These are phyloP conservation scores for Leccinum sublutescens DNA, from an alignment of 768 basidiomycete genomes.

Conservation along the genomic window DNA sequence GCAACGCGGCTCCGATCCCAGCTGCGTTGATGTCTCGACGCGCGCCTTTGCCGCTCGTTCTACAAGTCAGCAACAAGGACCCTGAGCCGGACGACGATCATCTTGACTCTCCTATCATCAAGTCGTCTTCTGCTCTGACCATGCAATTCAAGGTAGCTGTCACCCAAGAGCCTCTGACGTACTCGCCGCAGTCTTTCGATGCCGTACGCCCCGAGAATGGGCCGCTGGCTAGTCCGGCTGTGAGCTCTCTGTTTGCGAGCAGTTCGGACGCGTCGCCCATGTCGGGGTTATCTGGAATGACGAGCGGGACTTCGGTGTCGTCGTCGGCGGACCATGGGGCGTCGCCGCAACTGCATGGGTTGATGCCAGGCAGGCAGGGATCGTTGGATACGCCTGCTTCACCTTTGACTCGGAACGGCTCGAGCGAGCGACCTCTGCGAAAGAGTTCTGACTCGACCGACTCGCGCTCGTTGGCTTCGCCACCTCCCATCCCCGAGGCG, in stretches of 20 bases:
- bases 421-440: constrained; percentile 21
- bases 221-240: constrained; percentile 5
- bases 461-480: constrained; percentile 39
- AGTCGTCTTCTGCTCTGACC: constrained; percentile 41
- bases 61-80: constrained; percentile 8
- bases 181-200: constrained; percentile 7
- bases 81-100: neutral
- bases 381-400: constrained; percentile 15
- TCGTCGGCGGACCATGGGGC: constrained; percentile 10
- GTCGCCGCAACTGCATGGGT: constrained; percentile 16
- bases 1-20: constrained; percentile 15
- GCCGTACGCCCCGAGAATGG: constrained; percentile 3
- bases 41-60: constrained; percentile 16
- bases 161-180: constrained; percentile 6
- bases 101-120: constrained; percentile 5
- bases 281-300: neutral
- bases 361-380: constrained; percentile 11
- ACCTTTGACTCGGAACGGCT: constrained; percentile 11
- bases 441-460: constrained; percentile 29
- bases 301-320: constrained; percentile 15
- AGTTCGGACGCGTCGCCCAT: constrained; percentile 14
- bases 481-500: constrained; percentile 40
- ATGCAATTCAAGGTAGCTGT: constrained; percentile 27
- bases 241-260: constrained; percentile 12
- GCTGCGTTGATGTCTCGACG: constrained; percentile 22